Evolutionary conservation across 2,329 filamentous ascomycete species (phyloP).

Genomic region (Diaporthe sp.): DNA sequence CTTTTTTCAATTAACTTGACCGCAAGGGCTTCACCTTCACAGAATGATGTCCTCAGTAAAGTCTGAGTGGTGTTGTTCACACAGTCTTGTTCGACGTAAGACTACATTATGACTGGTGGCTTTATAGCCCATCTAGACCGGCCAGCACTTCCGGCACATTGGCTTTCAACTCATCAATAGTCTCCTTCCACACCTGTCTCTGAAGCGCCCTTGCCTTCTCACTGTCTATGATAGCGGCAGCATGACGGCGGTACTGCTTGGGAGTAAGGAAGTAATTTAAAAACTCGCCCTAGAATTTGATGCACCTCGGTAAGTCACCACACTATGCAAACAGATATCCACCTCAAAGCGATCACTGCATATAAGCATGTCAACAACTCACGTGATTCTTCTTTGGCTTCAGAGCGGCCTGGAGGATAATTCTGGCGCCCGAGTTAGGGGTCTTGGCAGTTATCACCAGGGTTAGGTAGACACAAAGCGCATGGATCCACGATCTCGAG

Average conservation of each 20-base stretch:
- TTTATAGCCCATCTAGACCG: neutral
- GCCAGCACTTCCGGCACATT: conserved; percentile 3
- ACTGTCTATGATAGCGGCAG: conserved; percentile 9
- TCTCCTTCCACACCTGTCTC: conserved; percentile 35
- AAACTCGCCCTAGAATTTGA: neutral
- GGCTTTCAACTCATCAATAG: conserved; percentile 5
- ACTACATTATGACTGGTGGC: neutral
- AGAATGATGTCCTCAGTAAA: conserved; percentile 1
- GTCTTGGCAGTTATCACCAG: conserved; percentile 16
- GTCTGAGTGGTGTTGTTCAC: neutral
- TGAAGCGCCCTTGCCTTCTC: conserved; percentile 22
- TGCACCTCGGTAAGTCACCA: neutral
- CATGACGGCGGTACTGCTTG: neutral
- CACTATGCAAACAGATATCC: too few species aligned
- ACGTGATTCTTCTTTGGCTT: conserved; percentile 13
- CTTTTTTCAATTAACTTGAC: conserved; percentile 6
- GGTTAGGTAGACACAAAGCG: neutral
- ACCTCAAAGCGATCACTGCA: too few species aligned
- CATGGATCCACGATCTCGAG: neutral
- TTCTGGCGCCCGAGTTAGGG: conserved; percentile 20
- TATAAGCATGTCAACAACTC: neutral
- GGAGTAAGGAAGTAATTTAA: neutral
- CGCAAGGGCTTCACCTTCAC: neutral
- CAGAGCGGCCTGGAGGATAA: conserved; percentile 21
- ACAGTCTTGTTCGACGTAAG: neutral